phyloP scores from a whole-genome alignment of 176 grass and related monocot genomes.

The Thalia dealbata region DNA sequence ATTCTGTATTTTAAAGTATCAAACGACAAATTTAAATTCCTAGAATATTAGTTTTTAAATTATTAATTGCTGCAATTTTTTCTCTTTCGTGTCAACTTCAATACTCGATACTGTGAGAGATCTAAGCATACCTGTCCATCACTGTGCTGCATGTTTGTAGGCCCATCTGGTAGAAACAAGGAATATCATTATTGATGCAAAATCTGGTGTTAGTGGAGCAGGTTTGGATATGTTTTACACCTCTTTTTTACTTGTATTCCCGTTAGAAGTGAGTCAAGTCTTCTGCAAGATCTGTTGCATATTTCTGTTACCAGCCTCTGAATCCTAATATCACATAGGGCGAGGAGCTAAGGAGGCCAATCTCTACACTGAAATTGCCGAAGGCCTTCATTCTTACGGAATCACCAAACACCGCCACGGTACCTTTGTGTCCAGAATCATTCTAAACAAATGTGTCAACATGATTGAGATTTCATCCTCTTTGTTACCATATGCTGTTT shows the following conservation, averaged over 20 bases:
- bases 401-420: constrained; percentile 86
- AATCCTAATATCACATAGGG: constrained; percentile 33
- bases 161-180: constrained; percentile 56
- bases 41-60: not conserved
- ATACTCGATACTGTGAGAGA: not conserved
- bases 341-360: constrained; percentile 97
- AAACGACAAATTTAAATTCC: not conserved
- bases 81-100: not conserved
- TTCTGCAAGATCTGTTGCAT: not conserved
- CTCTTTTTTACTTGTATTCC: not conserved
- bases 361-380: constrained; percentile 94
- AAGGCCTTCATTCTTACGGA: constrained; percentile 92
- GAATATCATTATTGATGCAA: constrained; percentile 97
- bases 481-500: not conserved
- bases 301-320: not conserved
- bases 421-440: constrained; percentile 1
- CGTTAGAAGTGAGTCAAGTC: not conserved
- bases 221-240: constrained; percentile 30
- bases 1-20: not conserved
- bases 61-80: not conserved
- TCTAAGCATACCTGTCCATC: not conserved
- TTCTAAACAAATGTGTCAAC: not conserved
- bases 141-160: constrained; percentile 26
- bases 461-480: not conserved
- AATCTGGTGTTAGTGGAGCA: constrained; percentile 93